Conservation (phyloP, 1,139 yeast genomes). For the Lizanozyma gosingica region DNA sequence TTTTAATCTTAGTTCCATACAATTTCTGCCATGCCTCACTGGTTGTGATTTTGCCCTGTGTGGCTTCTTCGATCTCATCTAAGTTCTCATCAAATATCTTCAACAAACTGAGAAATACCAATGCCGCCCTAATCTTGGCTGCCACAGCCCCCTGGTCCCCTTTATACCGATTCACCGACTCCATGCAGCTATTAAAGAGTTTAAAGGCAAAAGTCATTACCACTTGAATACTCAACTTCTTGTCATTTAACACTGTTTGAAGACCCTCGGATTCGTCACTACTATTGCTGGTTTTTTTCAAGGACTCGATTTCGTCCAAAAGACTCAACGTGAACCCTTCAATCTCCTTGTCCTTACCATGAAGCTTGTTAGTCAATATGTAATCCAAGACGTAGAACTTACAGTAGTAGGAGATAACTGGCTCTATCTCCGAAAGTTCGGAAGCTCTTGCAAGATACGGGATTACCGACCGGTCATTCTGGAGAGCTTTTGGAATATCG, state of each 20-base stretch:
- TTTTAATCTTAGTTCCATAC: constrained; percentile 17
- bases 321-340: constrained; percentile 50
- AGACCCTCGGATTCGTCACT: constrained; percentile 27
- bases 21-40: constrained; percentile 6
- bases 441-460: constrained; percentile 41
- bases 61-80: constrained; percentile 21
- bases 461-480: constrained; percentile 22
- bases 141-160: constrained; percentile 9
- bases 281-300: constrained; percentile 23
- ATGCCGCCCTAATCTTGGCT: constrained; percentile 27
- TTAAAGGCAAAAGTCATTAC: constrained; percentile 54
- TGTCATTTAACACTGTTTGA: constrained; percentile 42
- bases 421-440: constrained; percentile 43
- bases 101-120: constrained; percentile 26
- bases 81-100: constrained; percentile 20
- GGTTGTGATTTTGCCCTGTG: constrained; percentile 22
- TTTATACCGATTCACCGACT: background rate
- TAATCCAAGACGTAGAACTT: constrained; percentile 57
- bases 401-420: constrained; percentile 51
- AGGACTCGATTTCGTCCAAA: constrained; percentile 55
- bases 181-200: constrained; percentile 38
- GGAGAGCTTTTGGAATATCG: background rate
- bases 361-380: constrained; percentile 51
- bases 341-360: constrained; percentile 40
- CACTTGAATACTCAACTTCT: constrained; percentile 46